Conservation (phyloP, 2,329 filamentous ascomycete genomes). For the Rasamsonia emersonii region DNA sequence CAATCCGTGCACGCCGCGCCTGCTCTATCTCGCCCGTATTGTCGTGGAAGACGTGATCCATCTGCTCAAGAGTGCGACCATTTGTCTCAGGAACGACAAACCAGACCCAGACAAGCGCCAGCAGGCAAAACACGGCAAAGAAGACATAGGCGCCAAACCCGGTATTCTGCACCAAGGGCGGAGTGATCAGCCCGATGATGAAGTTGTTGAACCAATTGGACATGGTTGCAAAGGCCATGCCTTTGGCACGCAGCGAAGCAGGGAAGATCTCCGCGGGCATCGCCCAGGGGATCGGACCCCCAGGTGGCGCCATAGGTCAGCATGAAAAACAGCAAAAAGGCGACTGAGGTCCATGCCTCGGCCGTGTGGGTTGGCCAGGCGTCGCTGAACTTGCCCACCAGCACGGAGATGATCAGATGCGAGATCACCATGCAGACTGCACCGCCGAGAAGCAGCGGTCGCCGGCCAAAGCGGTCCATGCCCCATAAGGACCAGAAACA, state of each 20-base stretch:
- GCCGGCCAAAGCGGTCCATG: constrained; percentile 25
- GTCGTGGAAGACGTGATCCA: constrained; percentile 66
- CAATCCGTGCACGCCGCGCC: no score
- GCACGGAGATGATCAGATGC: constrained; percentile 22
- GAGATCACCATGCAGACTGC: constrained; percentile 20
- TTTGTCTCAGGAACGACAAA: constrained; percentile 65
- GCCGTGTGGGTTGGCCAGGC: constrained; percentile 16
- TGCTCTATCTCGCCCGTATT: no score
- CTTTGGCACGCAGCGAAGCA: constrained; percentile 8
- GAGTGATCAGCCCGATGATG: constrained; percentile 50
- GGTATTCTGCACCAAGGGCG: constrained; percentile 49
- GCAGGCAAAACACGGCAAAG: constrained; percentile 58
- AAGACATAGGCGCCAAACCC: constrained; percentile 46
- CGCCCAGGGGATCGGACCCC: constrained; percentile 4
- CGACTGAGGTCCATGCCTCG: constrained; percentile 3
- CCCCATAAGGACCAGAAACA: constrained; percentile 18
- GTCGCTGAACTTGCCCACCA: constrained; percentile 14
- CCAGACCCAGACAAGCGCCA: constrained; percentile 63
- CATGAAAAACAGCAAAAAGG: constrained; percentile 16
- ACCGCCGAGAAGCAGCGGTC: constrained; percentile 21
- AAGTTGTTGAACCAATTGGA: constrained; percentile 34
- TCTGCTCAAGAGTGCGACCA: constrained; percentile 48
- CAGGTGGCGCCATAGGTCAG: constrained; percentile 1
- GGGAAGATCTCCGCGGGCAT: constrained; percentile 6
- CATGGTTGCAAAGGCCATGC: constrained; percentile 25